Percentiles rank a stretch among this genome's conserved stretches.
Evolutionary conservation across 2,329 filamentous ascomycete genomes (phyloP).

Genomic region (Boeremia exigua): DNA sequence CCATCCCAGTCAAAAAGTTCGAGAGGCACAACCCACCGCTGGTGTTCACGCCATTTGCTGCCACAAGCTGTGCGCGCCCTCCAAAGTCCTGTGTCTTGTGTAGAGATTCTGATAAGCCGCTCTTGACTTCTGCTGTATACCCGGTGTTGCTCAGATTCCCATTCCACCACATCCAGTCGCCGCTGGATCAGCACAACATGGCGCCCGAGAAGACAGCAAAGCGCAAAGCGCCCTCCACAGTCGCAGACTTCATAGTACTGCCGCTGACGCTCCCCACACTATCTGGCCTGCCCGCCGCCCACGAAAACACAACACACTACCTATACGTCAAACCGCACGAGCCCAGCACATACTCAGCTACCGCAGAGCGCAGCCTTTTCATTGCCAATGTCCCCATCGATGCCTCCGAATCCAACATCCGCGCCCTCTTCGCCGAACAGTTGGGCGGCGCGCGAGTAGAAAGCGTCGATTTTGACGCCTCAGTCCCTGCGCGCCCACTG

Average conservation of each 20-base stretch:
- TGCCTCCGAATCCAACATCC: constrained; percentile 77
- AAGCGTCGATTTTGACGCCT: constrained; percentile 71
- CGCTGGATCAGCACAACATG: constrained; percentile 19
- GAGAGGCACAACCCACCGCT: constrained; percentile 21
- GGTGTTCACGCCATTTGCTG: neutral
- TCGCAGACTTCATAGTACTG: constrained; percentile 71
- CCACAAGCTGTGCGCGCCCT: neutral
- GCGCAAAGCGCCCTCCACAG: constrained; percentile 34
- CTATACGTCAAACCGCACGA: constrained; percentile 85
- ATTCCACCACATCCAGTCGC: neutral
- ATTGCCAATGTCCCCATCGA: constrained; percentile 89
- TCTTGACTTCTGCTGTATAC: too few species aligned
- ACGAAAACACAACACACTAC: constrained; percentile 69
- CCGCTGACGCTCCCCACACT: constrained; percentile 63
- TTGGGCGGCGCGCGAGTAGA: constrained; percentile 82
- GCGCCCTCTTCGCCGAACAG: constrained; percentile 74
- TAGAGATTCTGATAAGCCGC: neutral
- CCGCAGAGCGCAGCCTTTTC: constrained; percentile 80
- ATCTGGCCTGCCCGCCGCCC: constrained; percentile 56
- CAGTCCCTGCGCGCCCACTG: constrained; percentile 49
- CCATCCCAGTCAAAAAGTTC: constrained; percentile 44
- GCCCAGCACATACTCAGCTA: constrained; percentile 69
- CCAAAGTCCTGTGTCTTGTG: neutral
- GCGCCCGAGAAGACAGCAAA: constrained; percentile 25
- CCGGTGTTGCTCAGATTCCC: neutral